Conservation (phyloP, 2,329 filamentous ascomycete genomes). For the Calonectria naviculata region DNA sequence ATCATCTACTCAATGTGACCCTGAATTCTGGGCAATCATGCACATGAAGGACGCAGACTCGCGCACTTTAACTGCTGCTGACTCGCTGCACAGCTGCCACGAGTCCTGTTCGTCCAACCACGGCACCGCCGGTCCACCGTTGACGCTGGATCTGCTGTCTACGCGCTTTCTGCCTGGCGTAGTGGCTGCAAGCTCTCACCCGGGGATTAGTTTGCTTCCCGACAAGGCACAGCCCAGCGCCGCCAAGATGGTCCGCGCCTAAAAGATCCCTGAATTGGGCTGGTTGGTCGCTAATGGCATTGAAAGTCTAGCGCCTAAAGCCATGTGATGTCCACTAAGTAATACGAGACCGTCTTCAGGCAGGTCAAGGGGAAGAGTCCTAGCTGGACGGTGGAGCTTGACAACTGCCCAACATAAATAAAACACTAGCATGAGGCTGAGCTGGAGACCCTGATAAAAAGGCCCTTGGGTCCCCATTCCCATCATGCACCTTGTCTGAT, state of each 20-base stretch:
- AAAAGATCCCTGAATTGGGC: background rate
- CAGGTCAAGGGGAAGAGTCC: background rate
- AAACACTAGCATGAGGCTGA: background rate
- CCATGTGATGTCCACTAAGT: background rate
- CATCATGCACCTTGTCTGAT: background rate
- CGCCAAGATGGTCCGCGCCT: background rate
- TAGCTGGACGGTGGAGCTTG: background rate
- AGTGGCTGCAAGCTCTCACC: background rate
- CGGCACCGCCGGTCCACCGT: background rate
- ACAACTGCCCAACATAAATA: background rate
- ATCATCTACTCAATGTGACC: background rate
- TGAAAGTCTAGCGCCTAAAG: background rate
- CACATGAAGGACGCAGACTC: background rate
- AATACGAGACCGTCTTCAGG: background rate
- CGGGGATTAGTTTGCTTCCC: background rate
- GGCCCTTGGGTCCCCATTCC: background rate
- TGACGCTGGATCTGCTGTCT: background rate
- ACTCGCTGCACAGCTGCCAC: background rate
- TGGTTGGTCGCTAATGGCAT: constrained; percentile 1
- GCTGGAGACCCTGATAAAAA: background rate
- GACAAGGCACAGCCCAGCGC: background rate
- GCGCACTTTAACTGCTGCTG: background rate
- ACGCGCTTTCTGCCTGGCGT: background rate
- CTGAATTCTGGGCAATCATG: background rate
- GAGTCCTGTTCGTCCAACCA: background rate